Evolutionary conservation across 1,139 yeast species (phyloP), one percentile per base, ranked within the genome.

Genomic region (Pichia sp.): DNA sequence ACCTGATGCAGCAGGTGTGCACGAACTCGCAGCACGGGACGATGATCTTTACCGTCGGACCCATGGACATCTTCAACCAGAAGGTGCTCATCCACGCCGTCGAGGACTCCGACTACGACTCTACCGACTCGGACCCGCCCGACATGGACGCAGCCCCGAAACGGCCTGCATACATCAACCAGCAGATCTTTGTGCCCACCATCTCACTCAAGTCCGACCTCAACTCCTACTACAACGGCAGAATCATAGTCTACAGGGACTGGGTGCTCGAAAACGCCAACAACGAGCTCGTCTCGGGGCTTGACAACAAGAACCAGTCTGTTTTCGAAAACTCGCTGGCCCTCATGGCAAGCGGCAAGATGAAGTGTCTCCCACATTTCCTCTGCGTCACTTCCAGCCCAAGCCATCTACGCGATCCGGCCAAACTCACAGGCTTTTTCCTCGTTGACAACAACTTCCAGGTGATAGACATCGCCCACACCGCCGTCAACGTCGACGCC

Each of bases 211-310:
- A 62, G 38, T 62, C 63, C 1, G 62, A 65, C 0, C 53, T 67
- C 57, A 61, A 66, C 2, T 56, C 57, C 19, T 62, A 62, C 42
- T 66, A 60, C 47, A 63, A 66, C 1, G 62, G 64, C 41, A 54
- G 71, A 46, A 59, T 68, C 19, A 60, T 66, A 2, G 36, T 68
- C 11, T 67, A 61, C 51, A 62, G 61, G 55, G 70, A 68, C 50
- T 68, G 71, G 71, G 59, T 64, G 1, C 43, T 51, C 26, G 57
- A 57, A 19, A 52, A 53, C 31, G 30, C 51, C 7, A n/a, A 44
- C 3, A 36, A 26, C 7, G 34, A 47, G 30, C 32, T 53, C 2
- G 19, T 34, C 1, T 53, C 55, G 5, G 60, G 62, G 1, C 40
- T 58, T 1, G 50, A 51, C 29, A 44, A 51, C 2, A 30, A 50